These are phyloP conservation scores for Solanum phureja DNA, from an alignment of 257 asterid species.

Conservation along the genomic window DNA sequence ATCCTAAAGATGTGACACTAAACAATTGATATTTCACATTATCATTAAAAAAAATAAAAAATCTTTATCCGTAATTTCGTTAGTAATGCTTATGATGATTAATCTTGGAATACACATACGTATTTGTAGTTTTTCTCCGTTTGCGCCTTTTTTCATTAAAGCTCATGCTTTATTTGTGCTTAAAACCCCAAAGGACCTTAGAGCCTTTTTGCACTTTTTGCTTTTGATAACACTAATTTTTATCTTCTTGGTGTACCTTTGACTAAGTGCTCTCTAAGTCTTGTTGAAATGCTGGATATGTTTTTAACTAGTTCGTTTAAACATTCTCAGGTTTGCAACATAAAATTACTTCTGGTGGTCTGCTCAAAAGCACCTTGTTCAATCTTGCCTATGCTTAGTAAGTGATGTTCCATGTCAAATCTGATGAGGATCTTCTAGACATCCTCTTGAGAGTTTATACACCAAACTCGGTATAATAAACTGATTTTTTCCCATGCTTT, in stretches of 20 bases:
- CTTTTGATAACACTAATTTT: background rate
- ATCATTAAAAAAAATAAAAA: no score
- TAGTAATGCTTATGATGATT: background rate
- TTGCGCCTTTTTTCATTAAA: background rate
- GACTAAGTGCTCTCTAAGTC: background rate
- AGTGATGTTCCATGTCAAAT: slow-evolving; percentile 26
- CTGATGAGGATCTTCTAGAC: background rate
- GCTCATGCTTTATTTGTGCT: background rate
- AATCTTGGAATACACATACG: background rate
- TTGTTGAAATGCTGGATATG: background rate
- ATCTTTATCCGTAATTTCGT: no score
- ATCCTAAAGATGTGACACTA: background rate
- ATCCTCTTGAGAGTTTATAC: background rate
- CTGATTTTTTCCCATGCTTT: background rate
- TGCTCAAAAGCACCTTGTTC: slow-evolving; percentile 56
- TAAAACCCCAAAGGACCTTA: background rate
- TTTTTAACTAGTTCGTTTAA: background rate
- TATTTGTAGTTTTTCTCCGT: background rate
- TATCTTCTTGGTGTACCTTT: background rate
- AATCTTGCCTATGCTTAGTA: slow-evolving; percentile 74
- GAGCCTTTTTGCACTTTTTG: background rate
- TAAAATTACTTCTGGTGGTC: slow-evolving; percentile 78
- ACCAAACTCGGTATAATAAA: background rate
- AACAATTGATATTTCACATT: background rate
- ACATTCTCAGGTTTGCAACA: slow-evolving; percentile 69